These are phyloP conservation scores for Erysimum pusillum DNA, from an alignment of 441 rosid species.

Conservation along the genomic window DNA sequence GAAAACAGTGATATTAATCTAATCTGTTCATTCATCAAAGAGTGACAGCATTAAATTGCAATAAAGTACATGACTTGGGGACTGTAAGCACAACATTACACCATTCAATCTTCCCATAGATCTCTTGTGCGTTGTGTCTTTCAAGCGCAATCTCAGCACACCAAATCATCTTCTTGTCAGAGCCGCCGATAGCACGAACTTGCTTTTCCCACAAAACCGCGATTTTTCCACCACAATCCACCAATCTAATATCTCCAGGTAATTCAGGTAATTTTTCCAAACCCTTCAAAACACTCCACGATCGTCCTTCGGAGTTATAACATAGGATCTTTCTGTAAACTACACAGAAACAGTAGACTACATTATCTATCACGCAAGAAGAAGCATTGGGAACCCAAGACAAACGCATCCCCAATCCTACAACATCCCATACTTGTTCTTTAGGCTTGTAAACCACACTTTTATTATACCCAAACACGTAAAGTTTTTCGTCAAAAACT, in stretches of 20 bases:
- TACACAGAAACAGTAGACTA: neutral
- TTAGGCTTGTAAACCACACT: neutral
- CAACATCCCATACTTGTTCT: neutral
- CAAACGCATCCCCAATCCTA: neutral
- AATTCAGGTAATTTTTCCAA: neutral
- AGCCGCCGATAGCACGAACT: neutral
- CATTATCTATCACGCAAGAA: slow-evolving; percentile 8
- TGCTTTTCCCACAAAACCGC: neutral
- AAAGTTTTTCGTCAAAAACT: neutral
- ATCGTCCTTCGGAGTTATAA: neutral
- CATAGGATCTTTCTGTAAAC: neutral
- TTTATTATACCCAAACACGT: neutral
- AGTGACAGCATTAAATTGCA: too few species aligned
- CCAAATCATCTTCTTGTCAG: neutral
- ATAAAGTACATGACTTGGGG: too few species aligned
- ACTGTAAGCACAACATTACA: slow-evolving; percentile 12
- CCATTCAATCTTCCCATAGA: slow-evolving; percentile 17
- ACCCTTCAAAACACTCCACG: neutral
- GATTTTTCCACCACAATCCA: slow-evolving; percentile 10
- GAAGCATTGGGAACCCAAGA: neutral
- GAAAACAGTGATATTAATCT: too few species aligned
- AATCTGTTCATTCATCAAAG: too few species aligned
- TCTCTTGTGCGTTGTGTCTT: neutral
- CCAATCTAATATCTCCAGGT: neutral
- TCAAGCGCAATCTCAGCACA: slow-evolving; percentile 27